A percentile compares a stretch with the other conserved stretches of the same genome.
These are phyloP conservation scores for Hypoxylon sp. DNA, from an alignment of 2,329 filamentous ascomycete genomes.

Conservation along the genomic window DNA sequence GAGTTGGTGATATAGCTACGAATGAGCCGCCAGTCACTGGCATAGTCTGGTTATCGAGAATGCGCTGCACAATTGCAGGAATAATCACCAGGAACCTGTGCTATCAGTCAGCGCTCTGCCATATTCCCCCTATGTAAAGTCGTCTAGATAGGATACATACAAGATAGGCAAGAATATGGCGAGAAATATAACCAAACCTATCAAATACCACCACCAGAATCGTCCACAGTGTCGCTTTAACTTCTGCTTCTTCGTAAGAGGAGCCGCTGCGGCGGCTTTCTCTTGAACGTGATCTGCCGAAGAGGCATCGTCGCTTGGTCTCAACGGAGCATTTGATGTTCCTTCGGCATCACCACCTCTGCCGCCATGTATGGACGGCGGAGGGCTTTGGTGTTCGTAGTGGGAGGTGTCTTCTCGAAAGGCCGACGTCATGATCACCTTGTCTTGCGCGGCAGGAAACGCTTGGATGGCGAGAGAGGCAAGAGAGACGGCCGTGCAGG, in stretches of 20 bases:
- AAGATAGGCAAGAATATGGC: conserved; percentile 63
- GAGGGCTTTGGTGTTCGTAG: conserved; percentile 47
- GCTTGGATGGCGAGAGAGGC: conserved; percentile 37
- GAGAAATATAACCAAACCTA: conserved; percentile 59
- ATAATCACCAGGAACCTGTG: conserved; percentile 63
- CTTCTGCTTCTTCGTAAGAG: conserved; percentile 57
- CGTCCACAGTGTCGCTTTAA: conserved; percentile 59
- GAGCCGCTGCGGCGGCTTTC: conserved; percentile 44
- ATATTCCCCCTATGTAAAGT: not conserved
- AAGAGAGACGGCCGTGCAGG: conserved; percentile 28
- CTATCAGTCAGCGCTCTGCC: conserved; percentile 22
- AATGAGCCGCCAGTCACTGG: conserved; percentile 58
- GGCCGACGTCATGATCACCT: conserved; percentile 49
- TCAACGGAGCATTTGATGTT: conserved; percentile 33
- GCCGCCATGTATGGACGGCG: conserved; percentile 49
- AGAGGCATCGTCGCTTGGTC: conserved; percentile 46
- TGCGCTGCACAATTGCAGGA: conserved; percentile 62
- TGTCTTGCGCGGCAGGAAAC: conserved; percentile 39
- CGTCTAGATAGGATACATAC: conserved; percentile 54
- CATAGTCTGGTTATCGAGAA: conserved; percentile 60
- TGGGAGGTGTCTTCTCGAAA: conserved; percentile 52
- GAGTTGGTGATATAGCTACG: conserved; percentile 53
- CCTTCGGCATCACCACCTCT: conserved; percentile 38
- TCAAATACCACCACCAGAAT: conserved; percentile 62
- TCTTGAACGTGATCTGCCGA: conserved; percentile 52